Conservation (phyloP, 1,284 basidiomycete genomes). For the Cryptococcus deneoformans region DNA sequence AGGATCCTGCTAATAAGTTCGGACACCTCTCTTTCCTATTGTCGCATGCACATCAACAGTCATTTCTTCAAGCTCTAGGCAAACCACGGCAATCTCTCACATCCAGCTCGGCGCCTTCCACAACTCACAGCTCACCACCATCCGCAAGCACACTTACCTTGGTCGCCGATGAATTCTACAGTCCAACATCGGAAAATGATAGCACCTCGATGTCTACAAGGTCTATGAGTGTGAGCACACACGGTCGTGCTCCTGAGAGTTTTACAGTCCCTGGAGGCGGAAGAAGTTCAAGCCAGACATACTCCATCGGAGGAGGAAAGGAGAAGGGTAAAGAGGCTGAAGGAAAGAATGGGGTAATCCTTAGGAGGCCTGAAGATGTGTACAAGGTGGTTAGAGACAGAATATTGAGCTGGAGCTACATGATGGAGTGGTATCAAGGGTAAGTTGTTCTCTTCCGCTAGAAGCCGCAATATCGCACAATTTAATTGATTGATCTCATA, state of each 20-base stretch:
- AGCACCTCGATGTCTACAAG: background rate
- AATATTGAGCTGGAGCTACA: constrained; percentile 41
- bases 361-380: constrained; percentile 36
- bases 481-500: constrained; percentile 5
- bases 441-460: constrained; percentile 14
- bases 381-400: constrained; percentile 37
- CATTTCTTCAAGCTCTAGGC: constrained; percentile 18
- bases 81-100: constrained; percentile 15
- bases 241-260: background rate
- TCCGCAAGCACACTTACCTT: constrained; percentile 4
- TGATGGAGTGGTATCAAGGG: constrained; percentile 48
- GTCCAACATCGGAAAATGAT: background rate
- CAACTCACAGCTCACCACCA: constrained; percentile 6
- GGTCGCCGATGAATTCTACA: background rate
- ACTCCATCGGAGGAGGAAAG: background rate
- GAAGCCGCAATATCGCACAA: too few relatives aligned
- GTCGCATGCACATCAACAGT: constrained; percentile 1
- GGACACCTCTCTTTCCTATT: too few relatives aligned
- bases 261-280: background rate
- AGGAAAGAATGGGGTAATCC: background rate
- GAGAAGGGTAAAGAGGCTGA: constrained; percentile 4
- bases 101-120: constrained; percentile 3
- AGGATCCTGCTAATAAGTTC: background rate
- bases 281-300: constrained; percentile 8
- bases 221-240: background rate